Evolutionary conservation across 371 early-diverging fungal species (phyloP), one percentile per base, ranked within the genome.

Genomic region (Rhizopus sp.): DNA sequence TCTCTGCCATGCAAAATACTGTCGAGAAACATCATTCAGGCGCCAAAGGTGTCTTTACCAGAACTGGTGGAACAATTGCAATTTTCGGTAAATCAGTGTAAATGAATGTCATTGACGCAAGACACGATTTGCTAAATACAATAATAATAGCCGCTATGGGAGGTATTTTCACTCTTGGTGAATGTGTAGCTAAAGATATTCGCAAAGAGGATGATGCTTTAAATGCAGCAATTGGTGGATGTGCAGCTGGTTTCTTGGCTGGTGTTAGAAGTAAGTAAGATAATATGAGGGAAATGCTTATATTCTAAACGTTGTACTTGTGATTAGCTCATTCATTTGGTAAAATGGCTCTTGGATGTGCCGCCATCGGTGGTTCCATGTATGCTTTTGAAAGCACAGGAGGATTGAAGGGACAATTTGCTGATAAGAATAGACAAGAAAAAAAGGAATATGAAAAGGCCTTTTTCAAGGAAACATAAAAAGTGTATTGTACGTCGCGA

Each of bases 1-100:
- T 85, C 37, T 87, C 88, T 38, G 86, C 90, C 41, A 84, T 84
- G 70, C 89, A 88, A 69, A 90, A 88, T 68, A 82, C 89, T 15
- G 66, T 84, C 54, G 80, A 78, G 62, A 75, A 82, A 56, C 87
- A 88, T 60, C 74, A 74, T 40, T 69, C 81, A 45, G 88, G 89
- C 57, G 88, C 88, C 5, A 70, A 73, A 46, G 89, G 88, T 63
- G 76, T 90, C 47, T 60, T 88, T 55, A 81, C 84, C 38, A 72
- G 86, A 72, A 85, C 84, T 37, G 89, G 90, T 59, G 74, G 87
- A 57, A 88, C 88, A 57, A 80, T 90, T 55, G 86, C 80, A 35
- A 71, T 82, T 67, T 84, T 90, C 73, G 90, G 90, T 89, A 85
- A 77, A 42, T 32, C 8, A 23, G 29, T 10, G 35, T 13, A 53